Conservation (phyloP, 805 yeast genomes). For the Candida alai region DNA sequence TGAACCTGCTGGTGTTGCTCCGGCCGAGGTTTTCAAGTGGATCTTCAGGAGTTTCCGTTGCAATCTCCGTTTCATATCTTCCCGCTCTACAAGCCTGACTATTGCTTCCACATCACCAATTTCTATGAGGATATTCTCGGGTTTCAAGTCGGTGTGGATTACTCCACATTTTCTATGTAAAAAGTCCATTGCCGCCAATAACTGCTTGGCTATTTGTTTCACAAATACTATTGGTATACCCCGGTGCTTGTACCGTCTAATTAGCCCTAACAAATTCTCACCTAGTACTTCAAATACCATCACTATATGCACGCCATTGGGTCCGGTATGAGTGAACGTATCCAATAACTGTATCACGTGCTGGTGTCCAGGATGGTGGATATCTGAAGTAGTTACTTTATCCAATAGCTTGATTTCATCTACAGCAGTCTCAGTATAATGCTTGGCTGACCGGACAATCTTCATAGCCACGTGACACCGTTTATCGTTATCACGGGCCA, state of each 20-base stretch:
- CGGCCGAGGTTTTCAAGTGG: slow-evolving; percentile 12
- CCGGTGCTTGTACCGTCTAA: slow-evolving; percentile 70
- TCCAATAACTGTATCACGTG: slow-evolving; percentile 80
- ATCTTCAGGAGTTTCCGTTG: slow-evolving; percentile 39
- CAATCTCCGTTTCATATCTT: slow-evolving; percentile 48
- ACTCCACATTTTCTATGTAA: slow-evolving; percentile 71
- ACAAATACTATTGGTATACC: slow-evolving; percentile 77
- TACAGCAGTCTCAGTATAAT: slow-evolving; percentile 88
- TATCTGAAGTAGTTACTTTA: slow-evolving; percentile 58
- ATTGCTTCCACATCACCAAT: slow-evolving; percentile 81
- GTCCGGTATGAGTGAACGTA: slow-evolving; percentile 81
- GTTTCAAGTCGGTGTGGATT: slow-evolving; percentile 70
- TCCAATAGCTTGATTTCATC: slow-evolving; percentile 86
- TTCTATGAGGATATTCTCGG: slow-evolving; percentile 73
- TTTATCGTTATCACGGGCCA: slow-evolving; percentile 58
- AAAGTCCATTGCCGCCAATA: slow-evolving; percentile 67
- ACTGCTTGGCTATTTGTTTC: slow-evolving; percentile 77
- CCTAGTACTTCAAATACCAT: slow-evolving; percentile 98
- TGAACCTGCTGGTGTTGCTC: slow-evolving; percentile 15
- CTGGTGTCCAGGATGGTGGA: slow-evolving; percentile 73
- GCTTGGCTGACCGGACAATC: slow-evolving; percentile 85
- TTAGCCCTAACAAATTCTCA: slow-evolving; percentile 82
- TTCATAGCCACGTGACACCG: slow-evolving; percentile 87
- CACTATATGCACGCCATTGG: slow-evolving; percentile 88
- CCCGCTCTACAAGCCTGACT: slow-evolving; percentile 60